Conservation (phyloP, 2,329 filamentous ascomycete species). For the Cordyceps cicadae region DNA sequence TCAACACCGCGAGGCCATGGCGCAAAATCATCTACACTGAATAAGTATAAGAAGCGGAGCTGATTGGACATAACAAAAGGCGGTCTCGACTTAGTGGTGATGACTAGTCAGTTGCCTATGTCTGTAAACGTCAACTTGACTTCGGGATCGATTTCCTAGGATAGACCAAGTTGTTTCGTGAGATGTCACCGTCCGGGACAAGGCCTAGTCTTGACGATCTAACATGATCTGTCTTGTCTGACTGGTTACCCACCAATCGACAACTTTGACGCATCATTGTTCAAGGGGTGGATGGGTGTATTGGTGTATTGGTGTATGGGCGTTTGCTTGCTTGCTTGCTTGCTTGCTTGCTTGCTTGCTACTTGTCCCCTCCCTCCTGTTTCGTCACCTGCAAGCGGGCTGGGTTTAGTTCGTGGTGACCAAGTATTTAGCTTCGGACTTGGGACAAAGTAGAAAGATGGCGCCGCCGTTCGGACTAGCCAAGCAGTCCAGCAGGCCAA, state of each 20-base stretch:
- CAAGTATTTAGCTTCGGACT: not conserved
- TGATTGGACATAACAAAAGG: not conserved
- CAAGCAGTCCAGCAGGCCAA: too few relatives aligned
- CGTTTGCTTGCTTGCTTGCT: too few relatives aligned
- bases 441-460: not conserved
- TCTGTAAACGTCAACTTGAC: not conserved
- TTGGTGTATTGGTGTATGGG: too few relatives aligned
- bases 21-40: not conserved
- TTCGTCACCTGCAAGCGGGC: not conserved
- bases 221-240: not conserved
- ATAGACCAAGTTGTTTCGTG: not conserved
- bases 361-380: not conserved
- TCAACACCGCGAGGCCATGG: not conserved
- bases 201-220: not conserved
- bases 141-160: not conserved
- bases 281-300: too few relatives aligned
- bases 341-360: not conserved
- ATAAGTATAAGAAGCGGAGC: not conserved
- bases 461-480: not conserved
- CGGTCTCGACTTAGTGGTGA: not conserved
- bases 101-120: not conserved
- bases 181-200: not conserved
- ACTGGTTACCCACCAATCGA: not conserved
- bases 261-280: not conserved
- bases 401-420: not conserved